Conservation (phyloP, 169 alveolate species). For the Eimeria necatrix region DNA sequence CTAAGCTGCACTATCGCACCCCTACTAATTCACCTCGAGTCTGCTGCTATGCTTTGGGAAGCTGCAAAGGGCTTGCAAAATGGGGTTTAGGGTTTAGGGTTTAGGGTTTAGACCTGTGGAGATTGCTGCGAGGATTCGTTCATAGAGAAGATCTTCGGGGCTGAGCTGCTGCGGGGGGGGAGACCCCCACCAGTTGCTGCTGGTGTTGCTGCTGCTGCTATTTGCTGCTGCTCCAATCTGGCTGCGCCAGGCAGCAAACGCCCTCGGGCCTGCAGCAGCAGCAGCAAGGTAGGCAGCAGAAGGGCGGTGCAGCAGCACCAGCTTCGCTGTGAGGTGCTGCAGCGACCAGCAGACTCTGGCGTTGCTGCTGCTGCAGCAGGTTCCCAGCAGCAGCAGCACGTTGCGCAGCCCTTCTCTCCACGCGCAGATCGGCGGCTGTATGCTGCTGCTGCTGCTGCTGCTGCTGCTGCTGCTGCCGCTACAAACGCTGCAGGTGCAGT, state of each 20-base stretch:
- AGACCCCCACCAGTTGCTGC: slow-evolving; percentile 46
- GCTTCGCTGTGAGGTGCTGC: slow-evolving; percentile 40
- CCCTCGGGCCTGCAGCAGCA: slow-evolving; percentile 37
- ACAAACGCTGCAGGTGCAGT: slow-evolving; percentile 66
- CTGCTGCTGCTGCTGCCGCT: slow-evolving; percentile 50
- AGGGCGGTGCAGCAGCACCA: slow-evolving; percentile 58
- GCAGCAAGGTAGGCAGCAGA: slow-evolving; percentile 46
- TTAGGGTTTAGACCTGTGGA: background rate
- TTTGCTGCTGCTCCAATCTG: background rate
- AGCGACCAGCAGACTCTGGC: slow-evolving; percentile 42
- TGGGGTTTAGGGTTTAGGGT: slow-evolving; percentile 10
- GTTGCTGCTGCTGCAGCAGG: slow-evolving; percentile 62
- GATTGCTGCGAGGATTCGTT: slow-evolving; percentile 19
- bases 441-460: background rate
- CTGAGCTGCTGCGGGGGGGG: slow-evolving; percentile 42
- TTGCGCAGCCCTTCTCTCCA: slow-evolving; percentile 53
- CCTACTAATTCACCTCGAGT: too few relatives aligned
- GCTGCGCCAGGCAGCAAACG: slow-evolving; percentile 48
- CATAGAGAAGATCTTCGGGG: slow-evolving; percentile 57
- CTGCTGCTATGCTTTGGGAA: background rate
- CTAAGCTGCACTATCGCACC: too few relatives aligned
- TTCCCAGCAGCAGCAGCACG: slow-evolving; percentile 57
- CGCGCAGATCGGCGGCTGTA: background rate
- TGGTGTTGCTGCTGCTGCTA: background rate
- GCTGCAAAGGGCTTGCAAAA: background rate